phyloP scores from a whole-genome alignment of 2,329 filamentous ascomycete genomes.

The Talaromyces sp. region DNA sequence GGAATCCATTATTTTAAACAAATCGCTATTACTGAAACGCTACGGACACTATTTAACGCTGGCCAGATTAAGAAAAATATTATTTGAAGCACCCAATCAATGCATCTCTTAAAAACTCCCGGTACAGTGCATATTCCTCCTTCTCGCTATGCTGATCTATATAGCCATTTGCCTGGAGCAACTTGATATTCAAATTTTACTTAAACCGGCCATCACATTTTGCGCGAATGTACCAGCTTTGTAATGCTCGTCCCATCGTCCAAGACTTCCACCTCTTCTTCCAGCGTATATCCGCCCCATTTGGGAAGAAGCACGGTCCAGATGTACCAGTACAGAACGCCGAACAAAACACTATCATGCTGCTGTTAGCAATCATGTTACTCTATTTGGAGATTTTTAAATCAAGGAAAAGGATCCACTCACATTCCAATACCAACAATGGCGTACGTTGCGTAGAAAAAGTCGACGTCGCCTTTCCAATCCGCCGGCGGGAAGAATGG shows the following conservation, averaged over 20 bases:
- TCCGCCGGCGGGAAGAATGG: constrained; percentile 56
- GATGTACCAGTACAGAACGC: constrained; percentile 61
- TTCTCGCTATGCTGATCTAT: neutral
- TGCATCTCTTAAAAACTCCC: neutral
- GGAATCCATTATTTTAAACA: neutral
- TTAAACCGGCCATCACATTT: neutral
- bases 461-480: constrained; percentile 39
- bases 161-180: too few relatives aligned
- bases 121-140: neutral
- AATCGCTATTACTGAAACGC: neutral
- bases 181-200: neutral
- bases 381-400: too few relatives aligned
- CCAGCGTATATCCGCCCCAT: constrained; percentile 54
- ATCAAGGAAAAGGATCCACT: constrained; percentile 24
- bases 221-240: constrained; percentile 39
- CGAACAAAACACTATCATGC: constrained; percentile 55
- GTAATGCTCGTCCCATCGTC: constrained; percentile 64
- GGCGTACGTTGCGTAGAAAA: constrained; percentile 50
- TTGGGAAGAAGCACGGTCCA: constrained; percentile 58
- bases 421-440: constrained; percentile 43
- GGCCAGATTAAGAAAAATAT: neutral
- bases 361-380: too few relatives aligned
- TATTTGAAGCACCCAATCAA: neutral
- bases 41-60: neutral
- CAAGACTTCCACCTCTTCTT: constrained; percentile 56